Conservation (phyloP, 305 asterid species). For the Caryopteris hybrid region DNA sequence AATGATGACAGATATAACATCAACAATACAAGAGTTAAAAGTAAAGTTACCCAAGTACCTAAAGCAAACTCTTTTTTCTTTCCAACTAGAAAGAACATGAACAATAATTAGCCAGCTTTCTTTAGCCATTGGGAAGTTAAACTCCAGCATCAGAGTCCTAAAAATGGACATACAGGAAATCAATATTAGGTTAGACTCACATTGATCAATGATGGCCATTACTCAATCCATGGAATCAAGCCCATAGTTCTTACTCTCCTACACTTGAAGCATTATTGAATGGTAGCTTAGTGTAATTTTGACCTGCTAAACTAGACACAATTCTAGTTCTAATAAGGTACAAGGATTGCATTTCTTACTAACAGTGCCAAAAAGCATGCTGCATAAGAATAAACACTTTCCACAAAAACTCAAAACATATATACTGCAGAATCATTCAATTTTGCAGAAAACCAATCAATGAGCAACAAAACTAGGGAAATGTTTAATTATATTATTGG, state of each 20-base stretch:
- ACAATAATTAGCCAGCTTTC: not conserved
- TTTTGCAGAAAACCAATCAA: not conserved
- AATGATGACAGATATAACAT: not conserved
- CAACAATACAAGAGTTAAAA: not conserved
- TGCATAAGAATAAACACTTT: not conserved
- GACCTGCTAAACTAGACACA: not conserved
- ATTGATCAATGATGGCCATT: not conserved
- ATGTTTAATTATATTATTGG: not conserved
- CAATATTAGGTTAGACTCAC: not conserved
- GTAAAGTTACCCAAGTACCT: not conserved
- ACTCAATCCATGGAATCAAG: not conserved
- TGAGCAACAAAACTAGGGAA: not conserved
- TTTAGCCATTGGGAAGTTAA: conserved; percentile 6
- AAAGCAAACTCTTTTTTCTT: not conserved
- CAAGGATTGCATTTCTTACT: not conserved
- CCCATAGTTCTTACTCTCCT: not conserved
- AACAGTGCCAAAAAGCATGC: not conserved
- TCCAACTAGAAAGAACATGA: conserved; percentile 6
- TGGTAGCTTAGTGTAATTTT: not conserved
- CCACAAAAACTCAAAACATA: not conserved
- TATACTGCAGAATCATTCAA: not conserved
- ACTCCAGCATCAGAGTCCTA: conserved; percentile 23
- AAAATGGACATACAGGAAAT: conserved; percentile 1
- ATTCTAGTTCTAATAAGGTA: not conserved
- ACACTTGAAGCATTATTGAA: not conserved